phyloP scores from a whole-genome alignment of 495 filamentous ascomycete genomes.

The Xylaria acuta region DNA sequence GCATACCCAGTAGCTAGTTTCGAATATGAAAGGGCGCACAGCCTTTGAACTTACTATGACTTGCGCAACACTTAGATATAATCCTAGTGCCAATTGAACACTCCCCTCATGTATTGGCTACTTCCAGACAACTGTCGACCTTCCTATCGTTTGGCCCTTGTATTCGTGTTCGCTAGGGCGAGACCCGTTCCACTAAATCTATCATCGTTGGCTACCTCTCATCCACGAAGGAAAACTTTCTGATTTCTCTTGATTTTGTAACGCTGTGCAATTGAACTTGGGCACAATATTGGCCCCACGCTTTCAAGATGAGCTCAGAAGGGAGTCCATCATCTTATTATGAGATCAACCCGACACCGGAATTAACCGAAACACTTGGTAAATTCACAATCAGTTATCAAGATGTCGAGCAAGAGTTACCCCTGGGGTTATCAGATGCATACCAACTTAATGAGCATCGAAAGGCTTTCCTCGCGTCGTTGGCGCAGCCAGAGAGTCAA shows the following conservation, averaged over 20 bases:
- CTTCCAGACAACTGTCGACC: neutral
- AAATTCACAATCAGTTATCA: conserved; percentile 16
- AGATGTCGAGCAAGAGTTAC: conserved; percentile 20
- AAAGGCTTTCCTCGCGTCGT: neutral
- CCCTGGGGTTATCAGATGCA: conserved; percentile 12
- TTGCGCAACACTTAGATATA: neutral
- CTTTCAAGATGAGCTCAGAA: conserved; percentile 13
- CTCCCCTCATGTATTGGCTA: neutral
- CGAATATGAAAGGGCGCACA: conserved; percentile 6
- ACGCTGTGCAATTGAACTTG: neutral
- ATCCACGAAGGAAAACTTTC: neutral
- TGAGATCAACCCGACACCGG: conserved; percentile 22
- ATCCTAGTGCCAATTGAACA: conserved; percentile 6
- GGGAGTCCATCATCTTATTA: conserved; percentile 18
- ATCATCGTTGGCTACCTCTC: neutral
- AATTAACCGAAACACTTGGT: conserved; percentile 16
- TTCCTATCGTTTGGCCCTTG: neutral
- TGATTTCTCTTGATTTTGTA: neutral
- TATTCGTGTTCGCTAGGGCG: neutral
- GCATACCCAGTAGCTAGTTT: neutral
- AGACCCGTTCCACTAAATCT: neutral
- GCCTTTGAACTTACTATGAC: neutral
- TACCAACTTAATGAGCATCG: conserved; percentile 13
- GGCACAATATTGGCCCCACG: neutral
- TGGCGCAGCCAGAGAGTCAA: conserved; percentile 8